phyloP scores from a whole-genome alignment of 345 rosid genomes.

The thale cress (Arabidopsis thaliana) region TAIR10.1 NC_003074.8:6921001-6921500 shows the following conservation, averaged over 20 bases:
- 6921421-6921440: neutral
- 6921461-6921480: slow-evolving; percentile 6
- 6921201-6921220: slow-evolving; percentile 45
- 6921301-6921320: slow-evolving; percentile 32
- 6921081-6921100: slow-evolving; percentile 52
- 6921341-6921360: slow-evolving; percentile 27
- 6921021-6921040: slow-evolving; percentile 65
- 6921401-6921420: neutral
- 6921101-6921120: slow-evolving; percentile 27
- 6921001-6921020: slow-evolving; percentile 68
- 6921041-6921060: slow-evolving; percentile 44
- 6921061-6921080: slow-evolving; percentile 47
- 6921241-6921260: neutral
- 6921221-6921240: slow-evolving; percentile 41
- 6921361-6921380: slow-evolving; percentile 3
- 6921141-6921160: slow-evolving; percentile 27
- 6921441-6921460: slow-evolving; percentile 23
- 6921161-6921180: slow-evolving; percentile 32
- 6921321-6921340: slow-evolving; percentile 27
- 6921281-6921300: neutral
- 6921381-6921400: slow-evolving; percentile 15
- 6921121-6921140: slow-evolving; percentile 2
- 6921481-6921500: slow-evolving; percentile 37
- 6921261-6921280: neutral
- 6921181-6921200: slow-evolving; percentile 43